These are phyloP conservation scores for Anacardium occidentale DNA, from an alignment of 345 rosid genomes.

Conservation along the genomic window DNA sequence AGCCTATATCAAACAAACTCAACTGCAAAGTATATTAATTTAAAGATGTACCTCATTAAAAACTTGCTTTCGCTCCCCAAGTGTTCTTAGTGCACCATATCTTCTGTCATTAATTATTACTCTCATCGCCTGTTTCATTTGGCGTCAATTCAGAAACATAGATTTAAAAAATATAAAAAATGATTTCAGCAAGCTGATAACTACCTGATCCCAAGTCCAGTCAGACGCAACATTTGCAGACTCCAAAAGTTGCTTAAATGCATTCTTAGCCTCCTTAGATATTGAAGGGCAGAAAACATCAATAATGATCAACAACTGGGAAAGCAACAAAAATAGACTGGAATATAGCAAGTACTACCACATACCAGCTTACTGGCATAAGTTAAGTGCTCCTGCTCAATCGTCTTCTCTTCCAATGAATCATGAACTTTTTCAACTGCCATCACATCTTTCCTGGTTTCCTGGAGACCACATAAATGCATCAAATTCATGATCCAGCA, in stretches of 20 bases:
- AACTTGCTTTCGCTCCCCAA: conserved; percentile 94
- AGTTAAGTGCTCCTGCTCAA: conserved; percentile 50
- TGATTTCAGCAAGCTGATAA: conserved; percentile 9
- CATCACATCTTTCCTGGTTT: conserved; percentile 39
- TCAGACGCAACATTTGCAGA: conserved; percentile 78
- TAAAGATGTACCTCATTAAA: conserved; percentile 69
- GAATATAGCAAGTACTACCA: conserved; percentile 7
- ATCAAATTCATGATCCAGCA: conserved; percentile 17
- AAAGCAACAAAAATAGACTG: conserved; percentile 15
- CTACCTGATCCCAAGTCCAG: conserved; percentile 99
- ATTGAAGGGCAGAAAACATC: conserved; percentile 12
- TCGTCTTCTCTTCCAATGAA: conserved; percentile 55
- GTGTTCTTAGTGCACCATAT: conserved; percentile 86
- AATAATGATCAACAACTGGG: conserved; percentile 17
- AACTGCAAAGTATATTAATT: conserved; percentile 9
- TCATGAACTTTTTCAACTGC: conserved; percentile 42
- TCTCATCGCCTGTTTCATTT: conserved; percentile 70
- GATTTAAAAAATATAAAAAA: conserved; percentile 14
- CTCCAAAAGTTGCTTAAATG: conserved; percentile 83
- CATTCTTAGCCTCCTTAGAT: conserved; percentile 72
- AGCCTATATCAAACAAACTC: conserved; percentile 7
- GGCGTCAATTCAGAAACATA: conserved; percentile 28
- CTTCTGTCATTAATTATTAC: conserved; percentile 82
- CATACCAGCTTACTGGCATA: conserved; percentile 70
- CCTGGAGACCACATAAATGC: conserved; percentile 37